Conservation (phyloP, 2,329 filamentous ascomycete species). For the Colletotrichum tropicale region DNA sequence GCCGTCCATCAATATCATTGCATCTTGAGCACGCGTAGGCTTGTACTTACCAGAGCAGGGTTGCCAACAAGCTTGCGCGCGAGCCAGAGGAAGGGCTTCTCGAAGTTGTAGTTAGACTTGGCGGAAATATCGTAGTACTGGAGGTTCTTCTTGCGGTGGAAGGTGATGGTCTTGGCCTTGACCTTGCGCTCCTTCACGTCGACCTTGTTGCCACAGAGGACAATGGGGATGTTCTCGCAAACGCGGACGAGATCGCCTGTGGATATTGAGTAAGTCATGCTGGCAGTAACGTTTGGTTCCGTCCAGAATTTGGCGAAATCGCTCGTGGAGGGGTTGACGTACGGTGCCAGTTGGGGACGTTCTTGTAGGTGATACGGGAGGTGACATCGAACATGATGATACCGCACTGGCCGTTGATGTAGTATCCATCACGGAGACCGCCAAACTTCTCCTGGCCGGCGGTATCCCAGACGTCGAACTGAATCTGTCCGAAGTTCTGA, state of each 20-base stretch:
- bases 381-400: conserved; percentile 99
- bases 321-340: conserved; percentile 47
- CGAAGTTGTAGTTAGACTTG: conserved; percentile 99
- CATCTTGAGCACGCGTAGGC: conserved; percentile 28
- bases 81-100: conserved; percentile 99
- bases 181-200: conserved; percentile 99
- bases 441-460: conserved; percentile 99
- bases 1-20: background rate
- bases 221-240: conserved; percentile 99
- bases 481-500: conserved; percentile 94
- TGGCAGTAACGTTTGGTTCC: background rate
- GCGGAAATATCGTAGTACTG: conserved; percentile 99
- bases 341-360: conserved; percentile 99
- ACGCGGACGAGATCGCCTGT: conserved; percentile 96
- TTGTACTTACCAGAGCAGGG: conserved; percentile 71
- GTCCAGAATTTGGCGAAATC: background rate
- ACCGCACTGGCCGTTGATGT: conserved; percentile 99
- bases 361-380: conserved; percentile 99
- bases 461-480: conserved; percentile 99
- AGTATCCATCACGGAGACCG: conserved; percentile 99
- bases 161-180: conserved; percentile 99
- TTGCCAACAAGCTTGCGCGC: conserved; percentile 98
- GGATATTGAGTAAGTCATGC: background rate
- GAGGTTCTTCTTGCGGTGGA: conserved; percentile 99
- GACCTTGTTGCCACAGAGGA: conserved; percentile 99